phyloP scores from a whole-genome alignment of 2,329 filamentous ascomycete genomes.

The Claviceps arundinis region DNA sequence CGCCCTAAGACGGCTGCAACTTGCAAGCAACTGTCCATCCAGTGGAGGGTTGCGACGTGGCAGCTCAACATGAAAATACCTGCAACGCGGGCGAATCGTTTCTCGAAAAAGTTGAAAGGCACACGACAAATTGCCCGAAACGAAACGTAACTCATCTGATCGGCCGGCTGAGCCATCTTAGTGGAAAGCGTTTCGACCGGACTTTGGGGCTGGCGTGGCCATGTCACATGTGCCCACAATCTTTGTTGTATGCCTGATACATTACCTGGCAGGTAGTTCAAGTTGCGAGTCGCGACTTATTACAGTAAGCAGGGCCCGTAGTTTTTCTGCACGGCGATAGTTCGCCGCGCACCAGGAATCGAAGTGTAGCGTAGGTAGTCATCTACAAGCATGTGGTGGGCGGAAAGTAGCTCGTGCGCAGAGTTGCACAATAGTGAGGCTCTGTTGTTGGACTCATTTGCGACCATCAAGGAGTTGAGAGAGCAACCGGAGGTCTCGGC shows the following conservation, averaged over 20 bases:
- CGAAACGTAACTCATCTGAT: not conserved
- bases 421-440: too few relatives aligned
- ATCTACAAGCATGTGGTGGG: not conserved
- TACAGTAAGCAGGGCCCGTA: not conserved
- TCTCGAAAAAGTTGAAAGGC: not conserved
- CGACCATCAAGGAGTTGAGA: not conserved
- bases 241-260: not conserved
- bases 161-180: not conserved
- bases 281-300: not conserved
- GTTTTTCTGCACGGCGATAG: not conserved
- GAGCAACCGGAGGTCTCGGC: not conserved
- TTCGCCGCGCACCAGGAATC: not conserved
- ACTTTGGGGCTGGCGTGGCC: not conserved
- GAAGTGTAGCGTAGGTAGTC: not conserved
- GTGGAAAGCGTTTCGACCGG: not conserved
- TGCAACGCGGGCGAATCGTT: not conserved
- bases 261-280: too few relatives aligned
- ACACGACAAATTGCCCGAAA: constrained; percentile 3
- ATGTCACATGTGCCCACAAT: not conserved
- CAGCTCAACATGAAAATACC: not conserved
- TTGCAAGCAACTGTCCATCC: not conserved
- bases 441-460: not conserved
- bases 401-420: not conserved
- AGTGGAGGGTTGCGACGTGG: not conserved
- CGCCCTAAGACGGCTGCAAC: not conserved